Evolutionary conservation across 768 basidiomycete species (phyloP).

Genomic region (Cubamyces lactineus): DNA sequence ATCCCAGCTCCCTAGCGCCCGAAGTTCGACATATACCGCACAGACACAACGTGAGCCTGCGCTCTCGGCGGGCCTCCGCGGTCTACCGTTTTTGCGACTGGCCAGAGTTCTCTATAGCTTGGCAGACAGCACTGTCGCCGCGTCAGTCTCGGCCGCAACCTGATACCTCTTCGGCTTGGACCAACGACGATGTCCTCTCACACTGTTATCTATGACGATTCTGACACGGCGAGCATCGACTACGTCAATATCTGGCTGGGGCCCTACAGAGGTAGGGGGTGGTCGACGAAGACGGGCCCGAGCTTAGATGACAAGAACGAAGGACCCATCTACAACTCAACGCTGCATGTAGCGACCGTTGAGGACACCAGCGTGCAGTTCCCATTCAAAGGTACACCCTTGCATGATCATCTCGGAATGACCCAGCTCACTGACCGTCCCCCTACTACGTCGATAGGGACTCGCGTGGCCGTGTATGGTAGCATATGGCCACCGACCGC

Average conservation of each 20-base stretch:
- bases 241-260: background rate
- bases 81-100: too few species aligned
- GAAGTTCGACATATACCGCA: too few species aligned
- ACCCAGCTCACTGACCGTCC: background rate
- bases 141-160: background rate
- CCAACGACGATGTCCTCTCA: background rate
- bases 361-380: background rate
- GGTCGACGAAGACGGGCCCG: background rate
- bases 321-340: slow-evolving; percentile 4
- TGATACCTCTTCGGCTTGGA: background rate
- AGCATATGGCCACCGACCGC: slow-evolving; percentile 2
- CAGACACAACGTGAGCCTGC: too few species aligned
- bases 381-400: background rate
- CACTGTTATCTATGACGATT: background rate
- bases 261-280: background rate
- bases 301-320: background rate
- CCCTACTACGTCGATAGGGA: background rate
- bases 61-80: too few species aligned
- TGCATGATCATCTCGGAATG: background rate
- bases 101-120: background rate
- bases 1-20: too few species aligned
- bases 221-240: background rate
- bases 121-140: background rate
- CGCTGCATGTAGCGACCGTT: slow-evolving; percentile 1
- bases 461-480: background rate